Percentiles rank a stretch among this genome's conserved stretches.
Conservation (phyloP, 176 grass and related monocot genomes). For the Lolium perenne region DNA sequence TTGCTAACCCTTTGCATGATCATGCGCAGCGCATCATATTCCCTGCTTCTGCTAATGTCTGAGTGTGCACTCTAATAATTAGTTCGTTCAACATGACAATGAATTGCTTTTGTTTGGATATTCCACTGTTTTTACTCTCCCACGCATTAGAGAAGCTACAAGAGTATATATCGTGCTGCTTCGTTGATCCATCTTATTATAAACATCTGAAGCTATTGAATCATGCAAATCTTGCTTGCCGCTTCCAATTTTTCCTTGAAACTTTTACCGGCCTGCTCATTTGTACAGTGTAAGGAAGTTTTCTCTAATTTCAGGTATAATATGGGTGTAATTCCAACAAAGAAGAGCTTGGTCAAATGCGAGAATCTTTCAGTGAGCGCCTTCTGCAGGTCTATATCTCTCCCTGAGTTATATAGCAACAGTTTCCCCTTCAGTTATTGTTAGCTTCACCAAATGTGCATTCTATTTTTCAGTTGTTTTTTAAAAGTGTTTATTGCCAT, state of each 20-base stretch:
- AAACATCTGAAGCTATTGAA: not conserved
- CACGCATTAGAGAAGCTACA: not conserved
- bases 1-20: not conserved
- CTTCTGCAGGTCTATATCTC: constrained; percentile 68
- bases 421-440: constrained; percentile 3
- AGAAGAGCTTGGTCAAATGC: constrained; percentile 70
- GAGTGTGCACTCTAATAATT: not conserved
- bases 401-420: not conserved
- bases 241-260: not conserved
- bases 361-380: constrained; percentile 76
- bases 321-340: constrained; percentile 83
- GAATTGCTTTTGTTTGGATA: constrained; percentile 14
- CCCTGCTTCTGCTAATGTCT: not conserved
- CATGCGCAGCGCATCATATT: not conserved
- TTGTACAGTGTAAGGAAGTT: constrained; percentile 3
- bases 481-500: not conserved
- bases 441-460: not conserved
- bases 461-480: not conserved
- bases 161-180: not conserved
- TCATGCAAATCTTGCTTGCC: not conserved
- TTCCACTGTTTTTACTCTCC: not conserved
- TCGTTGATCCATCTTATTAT: not conserved
- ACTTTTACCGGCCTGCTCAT: not conserved
- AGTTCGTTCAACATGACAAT: not conserved
- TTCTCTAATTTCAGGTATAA: constrained; percentile 65